A percentile compares a stretch with the other conserved stretches of the same genome.
Conservation (phyloP, 108 stramenopile species). For the Nitzschia palea region DNA sequence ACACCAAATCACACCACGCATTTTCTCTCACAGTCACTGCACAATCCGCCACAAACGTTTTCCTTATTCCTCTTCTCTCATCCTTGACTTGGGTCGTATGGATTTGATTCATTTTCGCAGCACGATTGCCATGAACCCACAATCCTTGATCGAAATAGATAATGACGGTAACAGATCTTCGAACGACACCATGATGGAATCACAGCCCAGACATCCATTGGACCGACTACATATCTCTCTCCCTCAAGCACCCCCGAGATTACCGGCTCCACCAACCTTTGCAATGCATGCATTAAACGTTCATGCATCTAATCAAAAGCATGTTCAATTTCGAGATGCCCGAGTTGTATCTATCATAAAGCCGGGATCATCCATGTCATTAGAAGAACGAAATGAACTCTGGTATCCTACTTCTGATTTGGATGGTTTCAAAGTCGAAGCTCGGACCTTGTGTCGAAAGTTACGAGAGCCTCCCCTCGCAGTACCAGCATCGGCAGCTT, state of each 20-base stretch:
- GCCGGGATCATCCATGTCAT: conserved; percentile 29
- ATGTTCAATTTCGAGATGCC: conserved; percentile 16
- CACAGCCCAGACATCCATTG: background rate
- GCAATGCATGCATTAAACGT: background rate
- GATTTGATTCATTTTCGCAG: too few species aligned
- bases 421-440: conserved; percentile 28
- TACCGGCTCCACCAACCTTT: conserved; percentile 6
- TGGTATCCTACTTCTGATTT: conserved; percentile 33
- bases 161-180: too few species aligned
- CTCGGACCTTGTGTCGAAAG: conserved; percentile 23
- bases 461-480: conserved; percentile 2
- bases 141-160: too few species aligned
- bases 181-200: too few species aligned
- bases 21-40: too few species aligned
- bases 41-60: too few species aligned
- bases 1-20: too few species aligned
- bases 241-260: background rate
- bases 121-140: too few species aligned
- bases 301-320: background rate
- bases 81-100: too few species aligned
- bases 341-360: conserved; percentile 7
- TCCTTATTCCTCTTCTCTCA: too few species aligned
- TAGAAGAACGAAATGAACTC: conserved; percentile 10
- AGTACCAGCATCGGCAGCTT: background rate
- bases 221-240: background rate